Conservation (phyloP, 495 filamentous ascomycete species). For the Jackrogersella minutella region DNA sequence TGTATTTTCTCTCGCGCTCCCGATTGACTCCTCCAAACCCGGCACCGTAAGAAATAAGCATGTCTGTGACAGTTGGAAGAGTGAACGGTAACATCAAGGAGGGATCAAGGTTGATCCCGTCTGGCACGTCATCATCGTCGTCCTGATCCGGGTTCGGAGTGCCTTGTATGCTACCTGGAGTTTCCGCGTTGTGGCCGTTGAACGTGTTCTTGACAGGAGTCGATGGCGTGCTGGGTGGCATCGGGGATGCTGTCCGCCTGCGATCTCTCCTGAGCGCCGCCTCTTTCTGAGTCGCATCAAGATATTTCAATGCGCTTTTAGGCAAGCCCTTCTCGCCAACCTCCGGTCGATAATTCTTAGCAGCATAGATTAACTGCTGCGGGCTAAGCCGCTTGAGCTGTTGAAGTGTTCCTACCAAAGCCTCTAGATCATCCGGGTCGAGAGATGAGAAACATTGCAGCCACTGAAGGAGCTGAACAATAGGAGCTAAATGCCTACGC, state of each 20-base stretch:
- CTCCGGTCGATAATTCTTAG: conserved; percentile 91
- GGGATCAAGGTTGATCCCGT: conserved; percentile 83
- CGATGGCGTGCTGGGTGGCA: conserved; percentile 47
- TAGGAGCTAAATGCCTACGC: conserved; percentile 82
- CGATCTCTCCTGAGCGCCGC: conserved; percentile 63
- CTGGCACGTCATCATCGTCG: conserved; percentile 68
- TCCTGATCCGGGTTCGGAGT: conserved; percentile 47
- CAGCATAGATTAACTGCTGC: conserved; percentile 89
- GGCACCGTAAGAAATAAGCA: conserved; percentile 94
- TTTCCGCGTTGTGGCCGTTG: conserved; percentile 48
- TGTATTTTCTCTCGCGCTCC: conserved; percentile 92
- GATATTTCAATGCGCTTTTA: conserved; percentile 85
- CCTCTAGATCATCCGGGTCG: conserved; percentile 84
- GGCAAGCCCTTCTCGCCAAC: conserved; percentile 93
- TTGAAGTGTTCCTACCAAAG: conserved; percentile 81
- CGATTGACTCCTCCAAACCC: conserved; percentile 92
- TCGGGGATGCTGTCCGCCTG: conserved; percentile 49
- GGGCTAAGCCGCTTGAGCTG: conserved; percentile 86
- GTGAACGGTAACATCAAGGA: conserved; percentile 93
- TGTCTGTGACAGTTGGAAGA: conserved; percentile 94
- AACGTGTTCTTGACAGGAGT: conserved; percentile 50
- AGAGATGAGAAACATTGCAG: conserved; percentile 96
- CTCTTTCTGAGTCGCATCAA: conserved; percentile 81
- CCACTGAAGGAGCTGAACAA: conserved; percentile 97
- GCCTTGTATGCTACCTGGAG: conserved; percentile 41